A percentile compares a stretch with the other conserved stretches of the same genome.
Conservation (phyloP, 164 flowering plant species). For the Tetracentron sinense region DNA sequence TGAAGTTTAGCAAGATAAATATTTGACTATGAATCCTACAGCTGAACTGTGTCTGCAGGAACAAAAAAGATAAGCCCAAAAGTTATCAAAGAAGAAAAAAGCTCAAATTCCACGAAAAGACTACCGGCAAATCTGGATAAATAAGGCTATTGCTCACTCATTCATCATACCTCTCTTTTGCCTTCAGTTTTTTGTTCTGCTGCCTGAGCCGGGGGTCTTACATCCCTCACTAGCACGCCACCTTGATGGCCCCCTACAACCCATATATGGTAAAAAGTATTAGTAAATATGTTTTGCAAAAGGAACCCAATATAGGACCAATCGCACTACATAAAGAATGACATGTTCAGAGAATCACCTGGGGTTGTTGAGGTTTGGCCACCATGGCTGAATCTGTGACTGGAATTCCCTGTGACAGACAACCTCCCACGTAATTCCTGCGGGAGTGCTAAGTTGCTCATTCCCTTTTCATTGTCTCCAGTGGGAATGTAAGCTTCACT, state of each 20-base stretch:
- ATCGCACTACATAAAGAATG: constrained; percentile 4
- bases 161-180: constrained; percentile 32
- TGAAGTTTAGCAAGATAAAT: background rate
- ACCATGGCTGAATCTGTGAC: constrained; percentile 34
- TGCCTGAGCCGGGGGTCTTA: constrained; percentile 29
- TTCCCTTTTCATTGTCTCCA: constrained; percentile 37
- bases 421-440: constrained; percentile 40
- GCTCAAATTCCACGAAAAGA: background rate
- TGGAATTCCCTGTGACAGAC: constrained; percentile 28
- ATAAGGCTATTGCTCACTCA: background rate
- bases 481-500: constrained; percentile 30
- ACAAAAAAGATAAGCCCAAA: background rate
- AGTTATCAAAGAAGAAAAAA: background rate
- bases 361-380: constrained; percentile 27
- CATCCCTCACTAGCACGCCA: constrained; percentile 23
- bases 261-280: background rate
- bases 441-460: constrained; percentile 22
- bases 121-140: constrained; percentile 4
- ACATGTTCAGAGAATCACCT: constrained; percentile 18
- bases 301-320: background rate
- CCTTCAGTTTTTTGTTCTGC: constrained; percentile 34
- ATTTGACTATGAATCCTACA: background rate
- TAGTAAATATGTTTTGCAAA: background rate
- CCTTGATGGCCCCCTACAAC: constrained; percentile 35
- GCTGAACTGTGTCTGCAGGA: constrained; percentile 4